Conservation (phyloP, 2,329 filamentous ascomycete species). For the Aspergillus ruber region DNA sequence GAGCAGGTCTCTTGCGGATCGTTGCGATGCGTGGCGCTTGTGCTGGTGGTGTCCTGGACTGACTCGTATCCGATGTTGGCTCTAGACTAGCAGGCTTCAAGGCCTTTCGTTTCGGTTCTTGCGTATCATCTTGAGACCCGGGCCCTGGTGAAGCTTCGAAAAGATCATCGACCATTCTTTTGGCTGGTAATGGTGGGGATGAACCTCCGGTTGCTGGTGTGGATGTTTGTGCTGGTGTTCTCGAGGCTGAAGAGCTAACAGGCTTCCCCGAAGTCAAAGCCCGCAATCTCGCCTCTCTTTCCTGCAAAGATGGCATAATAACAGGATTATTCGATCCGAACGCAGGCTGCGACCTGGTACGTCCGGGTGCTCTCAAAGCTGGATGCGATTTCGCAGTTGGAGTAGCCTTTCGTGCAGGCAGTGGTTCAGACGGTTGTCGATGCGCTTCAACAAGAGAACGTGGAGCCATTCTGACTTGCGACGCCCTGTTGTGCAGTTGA, state of each 20-base stretch:
- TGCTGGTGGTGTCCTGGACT: conserved; percentile 8
- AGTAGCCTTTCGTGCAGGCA: conserved; percentile 8
- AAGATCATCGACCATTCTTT: not conserved
- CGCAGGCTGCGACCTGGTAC: not conserved
- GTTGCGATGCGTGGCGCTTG: conserved; percentile 13
- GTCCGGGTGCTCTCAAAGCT: conserved; percentile 7
- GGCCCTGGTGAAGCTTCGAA: not conserved
- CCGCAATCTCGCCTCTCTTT: conserved; percentile 24
- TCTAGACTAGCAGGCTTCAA: conserved; percentile 3
- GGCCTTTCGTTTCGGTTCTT: not conserved
- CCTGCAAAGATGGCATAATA: not conserved
- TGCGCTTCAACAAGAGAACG: conserved; percentile 38
- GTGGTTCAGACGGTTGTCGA: conserved; percentile 20
- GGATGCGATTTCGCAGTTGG: conserved; percentile 13
- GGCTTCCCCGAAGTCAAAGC: conserved; percentile 24
- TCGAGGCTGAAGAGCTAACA: conserved; percentile 3
- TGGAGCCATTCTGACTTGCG: conserved; percentile 34
- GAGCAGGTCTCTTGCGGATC: conserved; percentile 24
- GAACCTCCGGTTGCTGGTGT: not conserved
- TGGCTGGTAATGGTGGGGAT: conserved; percentile 1
- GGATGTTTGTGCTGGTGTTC: not conserved
- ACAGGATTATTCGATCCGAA: not conserved
- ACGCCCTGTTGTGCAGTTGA: conserved; percentile 32
- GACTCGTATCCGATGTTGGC: conserved; percentile 2
- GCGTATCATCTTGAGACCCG: not conserved